Evolutionary conservation across 257 asterid species (phyloP), one percentile per base, ranked within the genome.

Genomic region (Nicotiana obtusifolia): DNA sequence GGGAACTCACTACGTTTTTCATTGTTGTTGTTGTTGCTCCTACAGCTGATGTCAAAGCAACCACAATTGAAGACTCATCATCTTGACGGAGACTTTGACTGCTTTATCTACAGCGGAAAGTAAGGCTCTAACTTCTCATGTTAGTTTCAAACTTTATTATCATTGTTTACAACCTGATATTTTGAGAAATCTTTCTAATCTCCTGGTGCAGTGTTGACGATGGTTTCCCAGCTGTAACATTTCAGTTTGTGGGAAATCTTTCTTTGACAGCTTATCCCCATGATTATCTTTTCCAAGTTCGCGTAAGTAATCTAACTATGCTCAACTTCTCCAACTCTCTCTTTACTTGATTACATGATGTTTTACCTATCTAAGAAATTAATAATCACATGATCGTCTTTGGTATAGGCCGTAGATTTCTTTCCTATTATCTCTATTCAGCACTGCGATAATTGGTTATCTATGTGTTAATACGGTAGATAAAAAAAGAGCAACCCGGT

Each of bases 21-120:
- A 30, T 30, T 30, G 31, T 30, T 30, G 31, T 30, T 78, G 64
- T 30, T 30, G 31, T 30, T 78, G 64, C 78, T 78, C 75, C 37
- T 54, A 75, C 83, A 92, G 97, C 71, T 90, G 88, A 87, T 87
- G 94, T 87, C 76, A 7, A 85, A 81, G 76, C 97, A 92, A 82
- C 85, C 93, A 53, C 86, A 88, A 81, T 53, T 90, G 87, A 82
- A 88, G 76, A 88, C 83, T 80, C 94, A 89, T 83, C 44, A 31
- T 68, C 91, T 87, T 62, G 90, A 92, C 81, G 79, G 77, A 78
- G 86, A 84, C 83, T 90, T 89, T 82, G 83, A 14, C 68, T 92
- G 97, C 82, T 82, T 92, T 73, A 83, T 78, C 83, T 87, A 86
- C 88, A 62, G 26, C 22, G 93, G 84, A 80, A 88, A 89, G 97